phyloP scores from a whole-genome alignment of 345 rosid species.

The Aquilaria yunnanensis region DNA sequence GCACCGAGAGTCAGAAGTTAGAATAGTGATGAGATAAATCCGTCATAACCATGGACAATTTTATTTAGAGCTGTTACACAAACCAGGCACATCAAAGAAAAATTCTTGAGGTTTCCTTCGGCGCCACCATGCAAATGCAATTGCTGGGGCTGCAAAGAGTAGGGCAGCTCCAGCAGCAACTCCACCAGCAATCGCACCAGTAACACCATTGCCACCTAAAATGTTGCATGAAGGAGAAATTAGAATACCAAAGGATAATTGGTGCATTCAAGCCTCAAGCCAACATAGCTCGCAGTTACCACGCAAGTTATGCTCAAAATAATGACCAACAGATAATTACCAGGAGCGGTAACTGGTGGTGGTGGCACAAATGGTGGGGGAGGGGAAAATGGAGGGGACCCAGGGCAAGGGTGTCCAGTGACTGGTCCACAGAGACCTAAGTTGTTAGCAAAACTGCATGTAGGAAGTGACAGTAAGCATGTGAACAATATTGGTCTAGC shows the following conservation, averaged over 20 bases:
- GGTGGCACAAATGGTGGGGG: conserved; percentile 97
- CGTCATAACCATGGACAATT: background rate
- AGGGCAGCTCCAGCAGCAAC: conserved; percentile 99
- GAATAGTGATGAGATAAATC: conserved; percentile 1
- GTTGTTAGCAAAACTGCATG: conserved; percentile 94
- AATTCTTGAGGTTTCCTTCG: conserved; percentile 85
- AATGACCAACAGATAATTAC: conserved; percentile 25
- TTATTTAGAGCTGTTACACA: conserved; percentile 17
- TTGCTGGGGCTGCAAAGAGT: conserved; percentile 95
- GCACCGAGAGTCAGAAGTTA: conserved; percentile 20
- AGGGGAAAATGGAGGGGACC: conserved; percentile 99
- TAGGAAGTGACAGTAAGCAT: conserved; percentile 12
- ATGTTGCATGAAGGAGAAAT: conserved; percentile 2
- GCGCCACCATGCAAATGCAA: conserved; percentile 97
- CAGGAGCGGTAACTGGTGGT: conserved; percentile 62
- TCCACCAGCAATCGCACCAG: conserved; percentile 99
- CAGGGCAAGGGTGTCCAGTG: conserved; percentile 92
- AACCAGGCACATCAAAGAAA: conserved; percentile 97
- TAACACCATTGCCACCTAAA: conserved; percentile 73
- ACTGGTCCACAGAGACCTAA: conserved; percentile 92
- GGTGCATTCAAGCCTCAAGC: background rate
- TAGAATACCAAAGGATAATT: background rate
- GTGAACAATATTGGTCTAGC: background rate
- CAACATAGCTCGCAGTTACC: background rate
- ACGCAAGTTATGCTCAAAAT: background rate